Evolutionary conservation across 192 early-diverging fungal genomes (phyloP), one percentile per base, ranked within the genome.

Genomic region (Glomus cerebriforme): DNA sequence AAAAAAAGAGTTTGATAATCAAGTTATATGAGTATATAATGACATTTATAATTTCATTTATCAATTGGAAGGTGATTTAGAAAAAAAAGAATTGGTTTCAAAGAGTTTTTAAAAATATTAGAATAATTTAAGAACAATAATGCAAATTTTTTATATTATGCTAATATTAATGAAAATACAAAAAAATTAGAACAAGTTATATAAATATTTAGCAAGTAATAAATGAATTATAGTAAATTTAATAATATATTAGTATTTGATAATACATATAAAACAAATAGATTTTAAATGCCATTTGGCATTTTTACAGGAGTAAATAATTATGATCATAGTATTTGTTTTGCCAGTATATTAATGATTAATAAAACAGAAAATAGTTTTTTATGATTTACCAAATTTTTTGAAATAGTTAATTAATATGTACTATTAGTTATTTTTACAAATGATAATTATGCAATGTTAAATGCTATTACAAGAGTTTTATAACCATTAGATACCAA

Each of bases 291-390:
- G 35, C 37, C 68, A 70, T 70, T 70, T 39, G 17, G 35, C 0
- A 70, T 70, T 70, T 70, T 70, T 47, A 39, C 22, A 2, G 68
- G 68, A 35, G 37, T 70, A 3, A 70, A 70, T 26, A 70, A 70
- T 47, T 70, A 70, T 70, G 9, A 34, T 19, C 24, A 43, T 22
- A 45, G 22, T 45, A 47, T 70, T 0, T 70, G 68, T 70, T 70
- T 70, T 70, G 68, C 35, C 6, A 8, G 17, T 7, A 8, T 7
- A 70, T 70, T 70, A 26, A 70, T 70, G 68, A 70, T 47, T 45
- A 7, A 37, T 70, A 34, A 70, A 70, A 70, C 35, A 43, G 35
- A 37, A 47, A 34, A 70, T 5, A 70, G 24, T 70, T 70, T 70
- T 70, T 22, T 70, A 26, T 70, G 68, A 24, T 70, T 70, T 70